phyloP scores from a whole-genome alignment of 768 basidiomycete genomes.

The Mycena alexandri region DNA sequence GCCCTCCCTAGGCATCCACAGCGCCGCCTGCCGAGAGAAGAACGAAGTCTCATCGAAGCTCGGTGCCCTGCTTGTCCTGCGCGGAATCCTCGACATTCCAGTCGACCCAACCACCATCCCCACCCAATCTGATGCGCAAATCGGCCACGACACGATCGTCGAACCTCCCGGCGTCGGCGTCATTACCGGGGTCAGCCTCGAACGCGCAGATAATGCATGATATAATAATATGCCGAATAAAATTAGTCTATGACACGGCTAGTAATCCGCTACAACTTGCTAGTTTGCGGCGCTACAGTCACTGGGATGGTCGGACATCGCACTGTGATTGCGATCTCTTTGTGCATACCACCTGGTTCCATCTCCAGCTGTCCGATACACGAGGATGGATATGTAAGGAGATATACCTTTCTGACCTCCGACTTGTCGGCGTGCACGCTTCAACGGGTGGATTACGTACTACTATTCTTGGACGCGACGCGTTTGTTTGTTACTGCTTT shows the following conservation, averaged over 20 bases:
- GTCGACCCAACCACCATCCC: slow-evolving; percentile 56
- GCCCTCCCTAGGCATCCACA: slow-evolving; percentile 69
- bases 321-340: too few relatives aligned
- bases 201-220: slow-evolving; percentile 45
- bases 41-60: slow-evolving; percentile 79
- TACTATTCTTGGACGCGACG: too few relatives aligned
- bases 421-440: too few relatives aligned
- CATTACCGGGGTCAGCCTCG: slow-evolving; percentile 61
- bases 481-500: too few relatives aligned
- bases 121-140: slow-evolving; percentile 43
- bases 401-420: too few relatives aligned
- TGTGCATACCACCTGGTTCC: too few relatives aligned
- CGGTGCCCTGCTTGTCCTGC: slow-evolving; percentile 79
- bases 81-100: slow-evolving; percentile 65
- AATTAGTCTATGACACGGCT: slow-evolving; percentile 34
- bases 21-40: slow-evolving; percentile 73
- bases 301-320: too few relatives aligned
- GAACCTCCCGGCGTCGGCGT: slow-evolving; percentile 63
- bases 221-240: slow-evolving; percentile 23
- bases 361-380: too few relatives aligned
- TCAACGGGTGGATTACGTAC: too few relatives aligned
- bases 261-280: too few relatives aligned
- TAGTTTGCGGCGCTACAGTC: too few relatives aligned
- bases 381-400: too few relatives aligned
- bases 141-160: slow-evolving; percentile 64